Evolutionary conservation across 2,329 filamentous ascomycete genomes (phyloP), one percentile per base, ranked within the genome.

Genomic region (Penicillium oxalicum): DNA sequence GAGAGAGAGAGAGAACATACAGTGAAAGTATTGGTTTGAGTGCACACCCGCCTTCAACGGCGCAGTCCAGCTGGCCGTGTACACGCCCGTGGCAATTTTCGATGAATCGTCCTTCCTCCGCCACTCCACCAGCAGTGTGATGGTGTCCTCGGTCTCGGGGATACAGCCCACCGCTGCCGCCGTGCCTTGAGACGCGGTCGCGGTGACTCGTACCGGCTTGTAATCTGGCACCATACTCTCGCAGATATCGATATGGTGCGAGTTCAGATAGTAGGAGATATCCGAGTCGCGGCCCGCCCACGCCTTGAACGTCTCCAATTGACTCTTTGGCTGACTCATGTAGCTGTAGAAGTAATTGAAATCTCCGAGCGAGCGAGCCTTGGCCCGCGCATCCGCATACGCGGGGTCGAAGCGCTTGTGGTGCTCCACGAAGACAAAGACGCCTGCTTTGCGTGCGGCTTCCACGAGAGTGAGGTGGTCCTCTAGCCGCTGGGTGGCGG

Each of bases 291-390:
- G 83, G 55, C 91, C 91, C 0, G 91, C 91, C 90, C 90, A 95
- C 3, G 89, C 86, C 71, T 89, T 91, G 82, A 95, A 95, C 0
- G 90, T 95, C 76, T 94, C 87, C 41, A 95, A 80, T 73, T 95
- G 90, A 44, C 79, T 88, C 74, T 94, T 95, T 52, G 86, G 87
- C 76, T 95, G 90, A 43, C 84, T 88, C 90, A 95, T 95, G 80
- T 96, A 96, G 61, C 82, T 86, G 79, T 95, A 96, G 69, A 95
- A 96, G 78, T 96, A 96, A 77, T 95, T 95, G 82, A 96, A 96
- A 72, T 95, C 89, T 56, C 91, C 91, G 6, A 96, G 76, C 45
- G 77, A 82, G 64, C 81, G 74, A 11, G 88, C 88, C 60, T 86
- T 83, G 73, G 84, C 84, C 43, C 84, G 81, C 11, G 91, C 91